Percentiles rank a stretch among this genome's conserved stretches.
These are phyloP conservation scores for Xerocomus nothofagi DNA, from an alignment of 1,284 basidiomycete genomes.

Conservation along the genomic window DNA sequence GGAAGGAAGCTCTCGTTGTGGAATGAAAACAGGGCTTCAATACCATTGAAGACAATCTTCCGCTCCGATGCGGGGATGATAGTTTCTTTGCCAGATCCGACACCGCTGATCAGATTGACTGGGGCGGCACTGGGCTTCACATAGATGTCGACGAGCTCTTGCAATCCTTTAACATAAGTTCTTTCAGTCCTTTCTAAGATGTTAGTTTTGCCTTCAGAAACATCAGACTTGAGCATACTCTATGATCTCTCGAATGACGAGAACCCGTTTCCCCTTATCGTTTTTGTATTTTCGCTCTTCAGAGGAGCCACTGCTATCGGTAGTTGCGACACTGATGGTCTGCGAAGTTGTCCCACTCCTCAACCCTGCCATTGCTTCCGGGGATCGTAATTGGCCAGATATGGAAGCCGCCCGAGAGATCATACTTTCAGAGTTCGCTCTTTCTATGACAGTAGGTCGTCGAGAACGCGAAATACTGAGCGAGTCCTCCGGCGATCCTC, in stretches of 20 bases:
- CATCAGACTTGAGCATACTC: constrained; percentile 53
- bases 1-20: constrained; percentile 92
- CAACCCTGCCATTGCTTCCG: constrained; percentile 56
- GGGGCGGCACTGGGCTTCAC: constrained; percentile 82
- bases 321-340: constrained; percentile 71
- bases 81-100: constrained; percentile 76
- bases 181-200: constrained; percentile 76
- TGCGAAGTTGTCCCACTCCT: constrained; percentile 60
- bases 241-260: constrained; percentile 83
- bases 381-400: constrained; percentile 58
- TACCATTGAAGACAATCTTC: constrained; percentile 89
- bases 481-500: constrained; percentile 43
- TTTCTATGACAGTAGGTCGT: constrained; percentile 63
- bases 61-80: constrained; percentile 87
- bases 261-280: constrained; percentile 76
- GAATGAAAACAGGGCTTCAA: constrained; percentile 90
- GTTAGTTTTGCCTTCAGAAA: constrained; percentile 16
- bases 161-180: constrained; percentile 91
- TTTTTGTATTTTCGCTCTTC: constrained; percentile 88
- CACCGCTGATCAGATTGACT: constrained; percentile 66
- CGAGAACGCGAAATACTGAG: constrained; percentile 48
- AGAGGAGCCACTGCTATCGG: constrained; percentile 63
- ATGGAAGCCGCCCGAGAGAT: constrained; percentile 42
- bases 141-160: constrained; percentile 94
- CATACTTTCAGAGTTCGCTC: constrained; percentile 44